Conservation (phyloP, 1,284 basidiomycete genomes). For the Cryptococcus sp. region DNA sequence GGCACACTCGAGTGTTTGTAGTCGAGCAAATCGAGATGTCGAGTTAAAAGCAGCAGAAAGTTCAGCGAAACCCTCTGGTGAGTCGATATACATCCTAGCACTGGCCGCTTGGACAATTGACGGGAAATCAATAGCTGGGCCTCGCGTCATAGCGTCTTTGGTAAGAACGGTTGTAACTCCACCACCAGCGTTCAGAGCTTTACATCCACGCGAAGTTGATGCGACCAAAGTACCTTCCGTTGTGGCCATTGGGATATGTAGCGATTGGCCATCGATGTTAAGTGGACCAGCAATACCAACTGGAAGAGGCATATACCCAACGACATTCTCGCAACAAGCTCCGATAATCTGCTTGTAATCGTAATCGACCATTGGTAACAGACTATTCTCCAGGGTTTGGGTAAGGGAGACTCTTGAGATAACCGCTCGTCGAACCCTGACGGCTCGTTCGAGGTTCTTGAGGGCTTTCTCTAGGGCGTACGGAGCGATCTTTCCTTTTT, state of each 20-base stretch:
- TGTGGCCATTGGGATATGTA: constrained; percentile 97
- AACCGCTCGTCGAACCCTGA: constrained; percentile 78
- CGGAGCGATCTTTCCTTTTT: constrained; percentile 87
- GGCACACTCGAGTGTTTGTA: constrained; percentile 76
- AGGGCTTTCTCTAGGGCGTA: constrained; percentile 94
- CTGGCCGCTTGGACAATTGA: constrained; percentile 70
- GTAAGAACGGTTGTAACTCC: constrained; percentile 92
- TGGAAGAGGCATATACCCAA: constrained; percentile 94
- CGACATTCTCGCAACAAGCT: constrained; percentile 98
- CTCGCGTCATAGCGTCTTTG: constrained; percentile 95
- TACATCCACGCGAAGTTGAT: constrained; percentile 94
- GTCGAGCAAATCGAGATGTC: constrained; percentile 82
- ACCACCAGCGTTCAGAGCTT: constrained; percentile 92
- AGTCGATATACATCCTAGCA: constrained; percentile 86
- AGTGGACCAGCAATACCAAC: constrained; percentile 96
- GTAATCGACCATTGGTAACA: constrained; percentile 79
- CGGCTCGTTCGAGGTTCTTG: constrained; percentile 80
- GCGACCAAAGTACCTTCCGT: constrained; percentile 98
- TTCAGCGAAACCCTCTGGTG: constrained; percentile 68
- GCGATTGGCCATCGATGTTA: constrained; percentile 77
- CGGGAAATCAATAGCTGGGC: constrained; percentile 96
- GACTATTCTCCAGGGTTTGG: constrained; percentile 76
- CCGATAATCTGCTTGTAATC: constrained; percentile 93
- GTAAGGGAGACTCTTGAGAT: constrained; percentile 86
- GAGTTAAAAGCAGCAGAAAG: constrained; percentile 88